These are phyloP conservation scores for Zopfia rhizophila DNA, from an alignment of 2,329 filamentous ascomycete genomes.

Conservation along the genomic window DNA sequence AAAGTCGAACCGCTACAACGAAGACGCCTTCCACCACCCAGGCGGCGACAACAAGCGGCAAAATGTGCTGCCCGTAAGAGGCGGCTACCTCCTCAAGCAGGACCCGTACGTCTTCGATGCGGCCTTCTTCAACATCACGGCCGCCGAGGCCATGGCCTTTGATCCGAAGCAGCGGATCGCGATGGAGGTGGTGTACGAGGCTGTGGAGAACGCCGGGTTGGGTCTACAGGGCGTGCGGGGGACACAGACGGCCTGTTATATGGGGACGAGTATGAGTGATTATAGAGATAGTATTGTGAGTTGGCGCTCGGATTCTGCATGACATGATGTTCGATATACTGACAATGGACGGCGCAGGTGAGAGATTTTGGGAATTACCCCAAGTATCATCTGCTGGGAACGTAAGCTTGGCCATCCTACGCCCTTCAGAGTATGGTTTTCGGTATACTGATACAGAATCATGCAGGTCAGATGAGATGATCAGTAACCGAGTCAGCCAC, in stretches of 20 bases:
- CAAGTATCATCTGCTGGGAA: too few relatives aligned
- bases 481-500: constrained; percentile 48
- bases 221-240: constrained; percentile 3
- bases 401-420: too few relatives aligned
- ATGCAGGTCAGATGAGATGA: too few relatives aligned
- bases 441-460: too few relatives aligned
- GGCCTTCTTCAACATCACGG: constrained; percentile 35
- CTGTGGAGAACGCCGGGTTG: constrained; percentile 49
- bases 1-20: constrained; percentile 41
- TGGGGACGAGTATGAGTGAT: too few relatives aligned
- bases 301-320: too few relatives aligned
- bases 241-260: neutral
- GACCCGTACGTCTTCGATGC: constrained; percentile 50
- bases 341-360: too few relatives aligned
- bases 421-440: too few relatives aligned
- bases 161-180: constrained; percentile 39
- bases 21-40: constrained; percentile 22
- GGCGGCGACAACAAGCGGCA: neutral
- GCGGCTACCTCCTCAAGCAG: constrained; percentile 19
- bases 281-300: too few relatives aligned
- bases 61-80: too few relatives aligned
- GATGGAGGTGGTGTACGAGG: constrained; percentile 44
- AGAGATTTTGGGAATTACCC: too few relatives aligned
- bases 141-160: constrained; percentile 32
- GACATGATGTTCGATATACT: too few relatives aligned